These are phyloP conservation scores for Oldenlandia corymbosa DNA, from an alignment of 257 asterid species.

Conservation along the genomic window DNA sequence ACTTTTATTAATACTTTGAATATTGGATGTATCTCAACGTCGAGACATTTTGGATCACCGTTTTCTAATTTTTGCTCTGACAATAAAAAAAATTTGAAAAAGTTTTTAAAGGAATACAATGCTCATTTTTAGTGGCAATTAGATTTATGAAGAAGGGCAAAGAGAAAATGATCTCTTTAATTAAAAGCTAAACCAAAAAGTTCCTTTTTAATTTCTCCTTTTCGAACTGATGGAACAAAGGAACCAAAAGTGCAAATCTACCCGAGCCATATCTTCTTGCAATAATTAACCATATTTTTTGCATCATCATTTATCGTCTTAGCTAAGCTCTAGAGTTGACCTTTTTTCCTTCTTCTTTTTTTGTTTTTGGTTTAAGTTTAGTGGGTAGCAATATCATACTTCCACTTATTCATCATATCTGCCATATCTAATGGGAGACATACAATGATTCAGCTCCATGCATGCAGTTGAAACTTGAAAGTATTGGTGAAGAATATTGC, in stretches of 20 bases:
- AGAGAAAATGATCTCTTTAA: background rate
- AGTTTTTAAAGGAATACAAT: too few relatives aligned
- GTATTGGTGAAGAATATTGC: constrained; percentile 1
- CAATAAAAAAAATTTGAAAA: too few relatives aligned
- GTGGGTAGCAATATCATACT: constrained; percentile 4
- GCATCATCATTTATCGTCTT: background rate
- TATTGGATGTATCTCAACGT: too few relatives aligned
- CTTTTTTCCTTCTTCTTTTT: too few relatives aligned
- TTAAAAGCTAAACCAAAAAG: background rate
- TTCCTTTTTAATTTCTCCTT: background rate
- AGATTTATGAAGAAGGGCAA: background rate
- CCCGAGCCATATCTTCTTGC: background rate
- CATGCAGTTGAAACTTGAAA: background rate
- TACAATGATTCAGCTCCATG: constrained; percentile 10
- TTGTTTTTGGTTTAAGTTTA: too few relatives aligned
- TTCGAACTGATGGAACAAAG: background rate
- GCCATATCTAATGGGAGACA: constrained; percentile 9
- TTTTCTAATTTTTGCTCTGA: too few relatives aligned
- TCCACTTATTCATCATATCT: background rate
- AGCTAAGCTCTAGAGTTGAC: too few relatives aligned
- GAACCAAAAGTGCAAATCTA: background rate
- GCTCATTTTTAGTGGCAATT: background rate
- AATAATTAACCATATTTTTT: background rate
- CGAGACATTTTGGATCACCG: too few relatives aligned
- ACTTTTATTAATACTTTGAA: too few relatives aligned